A percentile compares a stretch with the other conserved stretches of the same genome.
Conservation (phyloP, 2,329 filamentous ascomycete genomes). For the Trichoderma arundinaceum region DNA sequence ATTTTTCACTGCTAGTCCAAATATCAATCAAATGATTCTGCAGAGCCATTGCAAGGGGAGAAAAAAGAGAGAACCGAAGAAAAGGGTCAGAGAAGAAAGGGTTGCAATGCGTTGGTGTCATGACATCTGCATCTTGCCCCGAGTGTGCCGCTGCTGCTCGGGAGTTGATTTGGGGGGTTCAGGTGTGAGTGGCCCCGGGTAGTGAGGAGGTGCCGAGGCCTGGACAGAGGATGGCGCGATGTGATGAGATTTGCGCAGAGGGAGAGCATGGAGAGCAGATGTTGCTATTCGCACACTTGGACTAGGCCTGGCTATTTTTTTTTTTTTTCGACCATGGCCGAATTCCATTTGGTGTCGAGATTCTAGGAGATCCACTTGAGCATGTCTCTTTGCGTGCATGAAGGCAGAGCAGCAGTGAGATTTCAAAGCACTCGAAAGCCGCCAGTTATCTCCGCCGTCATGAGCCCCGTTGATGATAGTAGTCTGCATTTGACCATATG, state of each 20-base stretch:
- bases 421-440: not conserved
- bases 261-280: not conserved
- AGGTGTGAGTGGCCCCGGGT: constrained; percentile 1
- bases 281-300: not conserved
- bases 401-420: constrained; percentile 1
- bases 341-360: too few relatives aligned
- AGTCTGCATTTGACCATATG: not conserved
- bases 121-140: constrained; percentile 10
- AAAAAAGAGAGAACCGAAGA: not conserved
- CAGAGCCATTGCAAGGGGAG: constrained; percentile 15
- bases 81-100: not conserved
- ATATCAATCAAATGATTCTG: not conserved
- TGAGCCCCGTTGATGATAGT: not conserved
- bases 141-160: constrained; percentile 19
- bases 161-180: constrained; percentile 2
- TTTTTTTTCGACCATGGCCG: too few relatives aligned
- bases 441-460: not conserved
- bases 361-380: too few relatives aligned
- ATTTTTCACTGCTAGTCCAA: too few relatives aligned
- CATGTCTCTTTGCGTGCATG: too few relatives aligned
- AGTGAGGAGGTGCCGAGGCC: constrained; percentile 13
- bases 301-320: too few relatives aligned
- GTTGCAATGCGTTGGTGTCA: constrained; percentile 4
- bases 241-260: constrained; percentile 21
- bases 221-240: constrained; percentile 15